Base-by-base conservation (phyloP, 306 rosid species). In the Cercis canadensis region DNA sequence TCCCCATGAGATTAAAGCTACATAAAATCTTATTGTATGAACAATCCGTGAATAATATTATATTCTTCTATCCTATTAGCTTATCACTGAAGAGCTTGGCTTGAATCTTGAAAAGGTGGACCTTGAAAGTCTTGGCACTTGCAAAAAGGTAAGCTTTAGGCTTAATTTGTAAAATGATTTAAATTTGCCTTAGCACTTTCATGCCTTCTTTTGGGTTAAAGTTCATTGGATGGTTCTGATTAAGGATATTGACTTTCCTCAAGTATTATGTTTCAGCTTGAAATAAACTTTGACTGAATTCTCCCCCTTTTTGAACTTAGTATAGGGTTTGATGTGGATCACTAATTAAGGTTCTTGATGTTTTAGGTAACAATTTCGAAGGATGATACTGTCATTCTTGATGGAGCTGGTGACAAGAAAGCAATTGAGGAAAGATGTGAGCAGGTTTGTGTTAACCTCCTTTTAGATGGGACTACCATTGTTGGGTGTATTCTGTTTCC, bases 371-470 rank as follows among this genome's bases (percentile, higher is more conserved):
- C 98, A n/a, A 65, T 94, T 78, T 94, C 98, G 29, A 94, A 94
- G 75, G 98, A 94, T 76, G 98, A 94, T 82, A 88, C 97, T 17
- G 97, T 94, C 64, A 84, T 94, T 86, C 97, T 94, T 66, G 96
- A 94, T 9, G 98, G 97, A 39, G 90, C 92, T 15, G 98, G 97
- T 72, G 97, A 94, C 86, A 94, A 94, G 88, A 86, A 81, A 79
- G 53, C 69, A 4, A 82, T 94, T 16, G 98, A 94, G 75, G 97
- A 94, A 76, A 88, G 98, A 90, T 90, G 95, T 68, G 98, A 94
- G 52, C 98, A 90, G 98, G 98, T 90, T 56, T 70, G 78, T 80
- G 21, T 67, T 14, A 18, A 40, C 21, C 54, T 63, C 16, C 18
- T 60, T 44, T 77, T 46, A 13, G 14, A 21, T 65, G 41, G 14